Base-by-base conservation (phyloP, 1,284 basidiomycete species). In the Hortiboletus rubellus region DNA sequence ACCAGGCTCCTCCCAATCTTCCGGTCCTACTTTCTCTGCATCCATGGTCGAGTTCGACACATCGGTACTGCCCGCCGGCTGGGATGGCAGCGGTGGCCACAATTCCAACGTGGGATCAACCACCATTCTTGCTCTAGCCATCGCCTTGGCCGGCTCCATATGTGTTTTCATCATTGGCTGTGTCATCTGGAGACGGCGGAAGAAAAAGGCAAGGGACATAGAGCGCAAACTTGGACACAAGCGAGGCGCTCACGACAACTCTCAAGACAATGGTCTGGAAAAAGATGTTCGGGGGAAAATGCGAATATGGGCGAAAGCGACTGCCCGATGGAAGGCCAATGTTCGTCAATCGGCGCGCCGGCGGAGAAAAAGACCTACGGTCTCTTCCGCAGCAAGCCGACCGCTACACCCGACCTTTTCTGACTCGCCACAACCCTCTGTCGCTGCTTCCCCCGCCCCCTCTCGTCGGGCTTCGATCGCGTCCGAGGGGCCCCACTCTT, bases 291-390 rank as follows among this genome's bases (percentile, higher is more conserved):
- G 77, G 49, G 71, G 70, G 10, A 81, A 80, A 64, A 81, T 85
- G 67, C 83, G 79, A 60, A 65, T 83, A 46, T 88, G 85, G 85
- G 78, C 80, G 3, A 78, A 73, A 54, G 85, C 86, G 5, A 82
- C 80, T 6, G 83, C 82, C 12, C 77, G 83, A 43, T 90, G 87
- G 87, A 84, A 78, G 63, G 79, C 79, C 4, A 83, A 83, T 49
- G 77, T 82, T 15, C 79, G 82, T 30, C 77, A 81, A 54, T 76
- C 81, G 27, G 80, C 80, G 15, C 80, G 85, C 41, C 79, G 83
- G 48, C 76, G 87, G 55, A 74, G 82, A 61, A 79, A 77, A 44
- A 78, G 70, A 61, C 74, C 76, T 9, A n/a, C 34, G 22, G 22
- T 18, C 15, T 55, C 60, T 61, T 48, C 64, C 65, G 40, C 56